These are phyloP conservation scores for Colletotrichum aenigma DNA, from an alignment of 2,329 filamentous ascomycete genomes.

Conservation along the genomic window DNA sequence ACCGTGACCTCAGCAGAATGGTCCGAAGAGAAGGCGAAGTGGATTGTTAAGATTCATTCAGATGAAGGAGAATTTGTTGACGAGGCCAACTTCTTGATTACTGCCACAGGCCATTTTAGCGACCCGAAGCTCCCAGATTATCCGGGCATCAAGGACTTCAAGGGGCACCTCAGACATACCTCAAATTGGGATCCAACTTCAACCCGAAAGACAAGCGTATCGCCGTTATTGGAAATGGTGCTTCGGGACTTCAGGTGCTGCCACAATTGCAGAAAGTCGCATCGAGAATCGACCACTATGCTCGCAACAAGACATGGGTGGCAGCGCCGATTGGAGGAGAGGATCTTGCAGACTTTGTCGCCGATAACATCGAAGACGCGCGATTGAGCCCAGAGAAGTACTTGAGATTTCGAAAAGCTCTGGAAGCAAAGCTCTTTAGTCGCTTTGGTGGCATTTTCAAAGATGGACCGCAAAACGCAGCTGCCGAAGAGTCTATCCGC, in stretches of 20 bases:
- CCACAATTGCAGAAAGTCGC: not conserved
- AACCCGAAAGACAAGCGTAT: not conserved
- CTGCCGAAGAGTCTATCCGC: not conserved
- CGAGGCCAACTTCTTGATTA: not conserved
- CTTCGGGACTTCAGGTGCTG: not conserved
- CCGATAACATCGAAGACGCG: not conserved
- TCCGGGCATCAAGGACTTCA: not conserved
- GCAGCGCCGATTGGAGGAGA: not conserved
- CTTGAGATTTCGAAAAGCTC: not conserved
- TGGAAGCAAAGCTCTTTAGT: not conserved
- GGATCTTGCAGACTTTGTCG: not conserved
- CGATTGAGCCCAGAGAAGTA: not conserved
- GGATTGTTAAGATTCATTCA: not conserved
- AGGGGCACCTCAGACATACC: not conserved
- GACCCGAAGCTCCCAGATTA: not conserved
- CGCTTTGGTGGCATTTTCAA: not conserved
- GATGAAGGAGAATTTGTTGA: not conserved
- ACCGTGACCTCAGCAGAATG: not conserved
- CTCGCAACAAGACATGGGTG: not conserved
- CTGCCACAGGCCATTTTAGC: not conserved
- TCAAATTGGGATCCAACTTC: not conserved
- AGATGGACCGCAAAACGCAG: not conserved
- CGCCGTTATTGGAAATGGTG: not conserved
- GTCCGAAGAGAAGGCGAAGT: not conserved
- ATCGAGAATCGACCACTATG: not conserved